Conservation (phyloP, 2,329 filamentous ascomycete genomes). For the Calonectria multiphialidica region DNA sequence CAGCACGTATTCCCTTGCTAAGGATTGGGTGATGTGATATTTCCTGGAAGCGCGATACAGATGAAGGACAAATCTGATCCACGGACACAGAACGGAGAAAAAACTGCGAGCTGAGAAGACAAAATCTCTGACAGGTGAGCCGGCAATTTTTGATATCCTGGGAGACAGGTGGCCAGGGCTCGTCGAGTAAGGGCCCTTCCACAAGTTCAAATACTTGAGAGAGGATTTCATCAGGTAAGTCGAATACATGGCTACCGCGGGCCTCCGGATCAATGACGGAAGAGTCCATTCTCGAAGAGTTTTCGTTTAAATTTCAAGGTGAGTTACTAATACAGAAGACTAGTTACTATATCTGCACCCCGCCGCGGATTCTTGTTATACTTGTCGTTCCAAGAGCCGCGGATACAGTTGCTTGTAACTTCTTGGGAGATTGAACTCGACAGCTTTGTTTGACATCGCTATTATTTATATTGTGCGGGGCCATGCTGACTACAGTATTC, state of each 20-base stretch:
- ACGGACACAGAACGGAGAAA: not conserved
- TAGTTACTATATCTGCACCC: too few species aligned
- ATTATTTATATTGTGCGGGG: too few species aligned
- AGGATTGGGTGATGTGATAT: not conserved
- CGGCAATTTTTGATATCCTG: not conserved
- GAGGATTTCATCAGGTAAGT: not conserved
- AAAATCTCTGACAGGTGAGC: not conserved
- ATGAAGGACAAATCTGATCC: not conserved
- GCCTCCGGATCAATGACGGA: too few species aligned
- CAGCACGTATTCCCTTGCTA: not conserved
- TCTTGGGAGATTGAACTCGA: too few species aligned
- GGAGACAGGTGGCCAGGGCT: not conserved
- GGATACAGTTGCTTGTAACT: too few species aligned
- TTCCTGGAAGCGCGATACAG: not conserved
- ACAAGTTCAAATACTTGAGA: not conserved
- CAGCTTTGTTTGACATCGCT: too few species aligned
- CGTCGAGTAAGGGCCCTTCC: not conserved
- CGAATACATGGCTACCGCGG: not conserved
- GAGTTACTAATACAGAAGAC: too few species aligned
- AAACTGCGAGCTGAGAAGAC: not conserved
- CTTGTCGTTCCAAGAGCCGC: too few species aligned
- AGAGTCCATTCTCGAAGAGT: too few species aligned
- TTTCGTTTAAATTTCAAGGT: too few species aligned
- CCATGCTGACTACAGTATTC: too few species aligned
- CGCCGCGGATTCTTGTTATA: too few species aligned